Evolutionary conservation across 1,284 basidiomycete species (phyloP).

Genomic region (Boletus mariae): DNA sequence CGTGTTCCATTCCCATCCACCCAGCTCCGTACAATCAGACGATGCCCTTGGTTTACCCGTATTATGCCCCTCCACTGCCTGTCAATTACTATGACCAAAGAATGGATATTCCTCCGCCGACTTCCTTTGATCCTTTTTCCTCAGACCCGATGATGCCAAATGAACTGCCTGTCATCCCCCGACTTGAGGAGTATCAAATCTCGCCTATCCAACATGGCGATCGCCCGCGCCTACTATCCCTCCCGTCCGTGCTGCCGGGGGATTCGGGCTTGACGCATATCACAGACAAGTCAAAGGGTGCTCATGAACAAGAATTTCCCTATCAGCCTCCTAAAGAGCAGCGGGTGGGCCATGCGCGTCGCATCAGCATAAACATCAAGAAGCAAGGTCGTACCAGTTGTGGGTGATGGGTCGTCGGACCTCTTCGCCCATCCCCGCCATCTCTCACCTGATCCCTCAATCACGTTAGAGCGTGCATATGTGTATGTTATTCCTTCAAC

Average conservation of each 20-base stretch:
- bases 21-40: constrained; percentile 8
- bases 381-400: constrained; percentile 15
- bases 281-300: not conserved
- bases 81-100: constrained; percentile 7
- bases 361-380: constrained; percentile 35
- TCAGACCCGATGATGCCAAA: constrained; percentile 14
- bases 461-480: constrained; percentile 1
- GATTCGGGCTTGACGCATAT: not conserved
- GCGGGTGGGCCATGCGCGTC: constrained; percentile 31
- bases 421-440: not conserved
- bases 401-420: constrained; percentile 9
- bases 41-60: constrained; percentile 6
- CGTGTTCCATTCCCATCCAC: constrained; percentile 11
- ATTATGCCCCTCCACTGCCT: constrained; percentile 10
- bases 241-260: not conserved
- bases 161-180: constrained; percentile 22
- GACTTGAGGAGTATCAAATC: constrained; percentile 9
- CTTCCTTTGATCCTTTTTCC: constrained; percentile 23
- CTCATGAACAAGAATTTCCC: constrained; percentile 23
- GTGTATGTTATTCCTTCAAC: constrained; percentile 2
- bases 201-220: constrained; percentile 1
- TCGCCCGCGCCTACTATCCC: not conserved
- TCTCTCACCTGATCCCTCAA: not conserved
- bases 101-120: not conserved
- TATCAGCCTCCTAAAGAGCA: constrained; percentile 29